phyloP scores from a whole-genome alignment of 495 filamentous ascomycete species.

The Daldinia decipiens region DNA sequence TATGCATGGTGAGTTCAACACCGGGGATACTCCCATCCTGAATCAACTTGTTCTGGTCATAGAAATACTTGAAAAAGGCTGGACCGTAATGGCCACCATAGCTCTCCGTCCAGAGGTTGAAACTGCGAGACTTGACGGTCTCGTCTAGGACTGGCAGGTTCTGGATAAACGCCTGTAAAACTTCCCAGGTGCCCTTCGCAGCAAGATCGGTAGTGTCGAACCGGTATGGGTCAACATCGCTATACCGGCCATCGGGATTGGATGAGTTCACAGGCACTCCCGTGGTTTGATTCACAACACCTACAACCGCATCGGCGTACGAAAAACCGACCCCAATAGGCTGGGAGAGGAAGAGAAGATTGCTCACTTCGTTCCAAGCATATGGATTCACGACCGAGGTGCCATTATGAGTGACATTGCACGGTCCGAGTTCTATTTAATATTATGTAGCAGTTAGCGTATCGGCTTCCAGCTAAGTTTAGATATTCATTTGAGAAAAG shows the following conservation, averaged over 20 bases:
- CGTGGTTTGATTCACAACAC: constrained; percentile 42
- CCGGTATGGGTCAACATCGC: constrained; percentile 43
- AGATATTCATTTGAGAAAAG: neutral
- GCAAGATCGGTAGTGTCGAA: constrained; percentile 61
- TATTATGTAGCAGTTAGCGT: constrained; percentile 10
- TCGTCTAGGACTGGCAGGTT: constrained; percentile 50
- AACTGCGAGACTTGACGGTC: constrained; percentile 55
- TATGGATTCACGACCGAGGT: constrained; percentile 67
- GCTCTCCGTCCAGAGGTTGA: constrained; percentile 67
- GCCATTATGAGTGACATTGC: constrained; percentile 62
- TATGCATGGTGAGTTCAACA: constrained; percentile 63
- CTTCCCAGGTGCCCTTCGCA: constrained; percentile 54
- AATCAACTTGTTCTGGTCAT: constrained; percentile 64
- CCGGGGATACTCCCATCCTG: constrained; percentile 55
- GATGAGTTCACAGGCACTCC: constrained; percentile 37
- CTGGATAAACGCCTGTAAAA: constrained; percentile 58
- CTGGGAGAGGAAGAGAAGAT: constrained; percentile 73
- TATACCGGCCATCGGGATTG: constrained; percentile 47
- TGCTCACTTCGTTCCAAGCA: constrained; percentile 72
- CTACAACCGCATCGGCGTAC: constrained; percentile 53
- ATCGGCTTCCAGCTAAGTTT: neutral
- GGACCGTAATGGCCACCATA: constrained; percentile 66
- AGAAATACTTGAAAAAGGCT: constrained; percentile 59
- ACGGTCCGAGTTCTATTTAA: constrained; percentile 66
- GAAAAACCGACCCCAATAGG: constrained; percentile 71